A percentile compares a stretch with the other conserved stretches of the same genome.
Conservation (phyloP, 1,284 basidiomycete genomes). For the Neonothopanus nambi region DNA sequence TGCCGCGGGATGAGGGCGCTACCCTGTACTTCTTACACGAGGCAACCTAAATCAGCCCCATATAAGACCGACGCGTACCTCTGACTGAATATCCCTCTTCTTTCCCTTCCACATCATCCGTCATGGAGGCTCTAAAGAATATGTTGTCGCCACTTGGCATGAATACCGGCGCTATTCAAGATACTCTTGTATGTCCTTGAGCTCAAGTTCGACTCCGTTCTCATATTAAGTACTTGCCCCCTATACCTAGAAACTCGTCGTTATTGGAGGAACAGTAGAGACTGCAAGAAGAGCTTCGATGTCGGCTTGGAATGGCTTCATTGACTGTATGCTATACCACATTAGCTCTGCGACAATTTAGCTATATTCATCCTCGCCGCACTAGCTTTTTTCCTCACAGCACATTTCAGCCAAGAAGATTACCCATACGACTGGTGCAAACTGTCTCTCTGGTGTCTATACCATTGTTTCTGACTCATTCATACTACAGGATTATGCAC, state of each 20-base stretch:
- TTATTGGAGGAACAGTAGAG: slow-evolving; percentile 78
- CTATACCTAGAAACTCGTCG: slow-evolving; percentile 64
- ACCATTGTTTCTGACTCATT: slow-evolving; percentile 9
- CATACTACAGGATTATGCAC: slow-evolving; percentile 73
- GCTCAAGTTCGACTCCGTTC: slow-evolving; percentile 3
- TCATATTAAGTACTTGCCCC: neutral
- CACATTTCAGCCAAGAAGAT: slow-evolving; percentile 82
- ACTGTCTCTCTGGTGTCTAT: neutral
- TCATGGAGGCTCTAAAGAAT: slow-evolving; percentile 62
- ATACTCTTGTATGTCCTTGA: slow-evolving; percentile 51
- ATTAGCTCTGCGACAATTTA: neutral
- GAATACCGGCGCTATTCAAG: slow-evolving; percentile 58
- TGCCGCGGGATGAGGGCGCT: slow-evolving; percentile 10
- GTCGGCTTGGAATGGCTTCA: slow-evolving; percentile 83
- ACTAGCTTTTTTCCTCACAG: slow-evolving; percentile 81
- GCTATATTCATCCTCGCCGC: neutral
- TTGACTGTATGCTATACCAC: slow-evolving; percentile 62
- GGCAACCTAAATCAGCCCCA: slow-evolving; percentile 6
- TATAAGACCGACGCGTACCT: slow-evolving; percentile 39
- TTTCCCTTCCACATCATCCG: slow-evolving; percentile 24
- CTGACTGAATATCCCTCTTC: slow-evolving; percentile 29
- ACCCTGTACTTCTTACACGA: slow-evolving; percentile 10
- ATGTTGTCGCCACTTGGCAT: slow-evolving; percentile 61
- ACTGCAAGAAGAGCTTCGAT: slow-evolving; percentile 72
- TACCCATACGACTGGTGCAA: slow-evolving; percentile 80